A percentile compares a stretch with the other conserved stretches of the same genome.
Conservation (phyloP, 2,329 filamentous ascomycete genomes). For the Knoxdaviesia proteae region DNA sequence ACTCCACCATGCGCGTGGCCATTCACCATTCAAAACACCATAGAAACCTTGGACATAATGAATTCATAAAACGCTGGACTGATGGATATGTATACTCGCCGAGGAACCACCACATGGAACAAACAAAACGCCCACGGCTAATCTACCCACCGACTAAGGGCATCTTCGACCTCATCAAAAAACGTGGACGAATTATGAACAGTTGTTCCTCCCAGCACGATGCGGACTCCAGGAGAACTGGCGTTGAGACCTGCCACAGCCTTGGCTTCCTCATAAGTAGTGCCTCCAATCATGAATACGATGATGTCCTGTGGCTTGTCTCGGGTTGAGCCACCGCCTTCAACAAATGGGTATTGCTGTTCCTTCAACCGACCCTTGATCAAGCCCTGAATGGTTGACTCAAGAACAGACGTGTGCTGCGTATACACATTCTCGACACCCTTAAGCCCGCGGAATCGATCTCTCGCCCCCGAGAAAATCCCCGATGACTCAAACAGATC, state of each 20-base stretch:
- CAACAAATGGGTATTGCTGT: conserved; percentile 80
- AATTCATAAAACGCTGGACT: too few relatives aligned
- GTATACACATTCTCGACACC: conserved; percentile 98
- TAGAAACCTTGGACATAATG: too few relatives aligned
- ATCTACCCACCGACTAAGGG: conserved; percentile 51
- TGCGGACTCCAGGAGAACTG: conserved; percentile 65
- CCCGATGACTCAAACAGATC: conserved; percentile 84
- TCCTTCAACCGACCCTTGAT: conserved; percentile 81
- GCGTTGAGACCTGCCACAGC: conserved; percentile 91
- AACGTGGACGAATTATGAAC: conserved; percentile 80
- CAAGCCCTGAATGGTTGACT: conserved; percentile 73
- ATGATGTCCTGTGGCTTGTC: conserved; percentile 96
- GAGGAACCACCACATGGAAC: too few relatives aligned
- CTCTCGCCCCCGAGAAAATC: conserved; percentile 75
- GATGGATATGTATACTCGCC: too few relatives aligned
- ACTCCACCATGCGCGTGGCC: too few relatives aligned
- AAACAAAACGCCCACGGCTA: too few relatives aligned
- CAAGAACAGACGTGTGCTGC: conserved; percentile 77
- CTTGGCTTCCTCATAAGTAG: conserved; percentile 93
- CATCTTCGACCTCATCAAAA: conserved; percentile 78
- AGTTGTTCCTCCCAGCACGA: conserved; percentile 74
- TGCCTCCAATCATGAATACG: conserved; percentile 81
- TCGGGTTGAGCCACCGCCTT: conserved; percentile 64
- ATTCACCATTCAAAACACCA: too few relatives aligned
- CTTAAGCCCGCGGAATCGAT: conserved; percentile 82